A percentile compares a stretch with the other conserved stretches of the same genome.
phyloP scores from a whole-genome alignment of 352 stramenopile genomes.

The Phytophthora quininea region DNA sequence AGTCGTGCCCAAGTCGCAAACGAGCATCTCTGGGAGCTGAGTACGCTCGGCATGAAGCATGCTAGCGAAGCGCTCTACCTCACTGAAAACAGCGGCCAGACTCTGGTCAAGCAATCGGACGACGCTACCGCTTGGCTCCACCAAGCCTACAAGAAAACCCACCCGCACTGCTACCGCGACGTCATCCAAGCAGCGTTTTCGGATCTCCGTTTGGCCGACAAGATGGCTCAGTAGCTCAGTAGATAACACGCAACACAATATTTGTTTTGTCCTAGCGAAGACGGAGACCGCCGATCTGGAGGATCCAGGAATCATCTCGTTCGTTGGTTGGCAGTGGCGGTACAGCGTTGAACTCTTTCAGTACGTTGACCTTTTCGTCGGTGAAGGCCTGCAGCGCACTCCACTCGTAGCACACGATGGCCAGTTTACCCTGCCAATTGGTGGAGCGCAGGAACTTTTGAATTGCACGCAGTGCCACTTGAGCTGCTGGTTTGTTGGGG shows the following conservation, averaged over 20 bases:
- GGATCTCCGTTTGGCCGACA: conserved; percentile 37
- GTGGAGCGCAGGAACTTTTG: conserved; percentile 43
- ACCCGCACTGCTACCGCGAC: conserved; percentile 63
- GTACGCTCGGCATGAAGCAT: conserved; percentile 48
- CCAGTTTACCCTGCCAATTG: conserved; percentile 45
- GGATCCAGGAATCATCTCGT: neutral
- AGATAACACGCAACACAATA: neutral
- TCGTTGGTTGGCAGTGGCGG: conserved; percentile 19
- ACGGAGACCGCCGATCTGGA: neutral
- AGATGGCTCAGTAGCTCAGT: conserved; percentile 34
- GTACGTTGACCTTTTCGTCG: conserved; percentile 15
- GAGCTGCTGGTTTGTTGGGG: conserved; percentile 24
- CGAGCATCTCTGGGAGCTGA: conserved; percentile 53
- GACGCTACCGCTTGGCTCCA: conserved; percentile 52
- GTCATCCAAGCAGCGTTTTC: conserved; percentile 55
- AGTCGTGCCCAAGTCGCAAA: conserved; percentile 48
- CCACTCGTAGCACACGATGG: conserved; percentile 49
- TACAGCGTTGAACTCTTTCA: conserved; percentile 44
- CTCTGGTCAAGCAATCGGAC: conserved; percentile 49
- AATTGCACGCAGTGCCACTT: conserved; percentile 40
- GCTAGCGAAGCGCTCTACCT: conserved; percentile 47
- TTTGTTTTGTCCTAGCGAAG: neutral
- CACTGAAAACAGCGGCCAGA: conserved; percentile 45
- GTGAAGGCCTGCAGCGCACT: conserved; percentile 35
- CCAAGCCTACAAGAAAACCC: conserved; percentile 47